phyloP scores from a whole-genome alignment of 805 yeast genomes.

The Saturnispora dispora region DNA sequence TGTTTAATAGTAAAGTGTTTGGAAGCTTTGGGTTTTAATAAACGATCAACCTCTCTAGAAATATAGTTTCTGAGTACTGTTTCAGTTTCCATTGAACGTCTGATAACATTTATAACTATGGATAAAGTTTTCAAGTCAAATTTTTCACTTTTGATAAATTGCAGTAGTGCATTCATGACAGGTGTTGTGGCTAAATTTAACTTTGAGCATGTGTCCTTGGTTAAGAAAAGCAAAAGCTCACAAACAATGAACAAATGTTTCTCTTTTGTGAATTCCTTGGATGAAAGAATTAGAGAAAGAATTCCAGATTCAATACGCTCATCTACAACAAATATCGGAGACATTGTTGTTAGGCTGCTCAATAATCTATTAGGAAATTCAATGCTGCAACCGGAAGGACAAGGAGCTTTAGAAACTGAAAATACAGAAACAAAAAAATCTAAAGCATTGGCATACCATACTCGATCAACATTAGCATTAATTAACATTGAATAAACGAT shows the following conservation, averaged over 20 bases:
- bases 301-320: constrained; percentile 24
- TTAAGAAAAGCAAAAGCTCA: constrained; percentile 45
- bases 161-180: constrained; percentile 39
- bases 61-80: constrained; percentile 42
- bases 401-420: constrained; percentile 43
- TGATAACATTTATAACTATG: constrained; percentile 43
- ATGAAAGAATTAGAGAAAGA: constrained; percentile 34
- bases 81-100: constrained; percentile 63
- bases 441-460: constrained; percentile 55
- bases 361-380: constrained; percentile 11
- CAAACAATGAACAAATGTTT: constrained; percentile 45
- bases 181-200: neutral
- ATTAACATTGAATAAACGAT: neutral
- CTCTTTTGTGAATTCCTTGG: constrained; percentile 33
- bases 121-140: constrained; percentile 35
- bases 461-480: constrained; percentile 31
- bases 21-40: constrained; percentile 24
- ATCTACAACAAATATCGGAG: constrained; percentile 18
- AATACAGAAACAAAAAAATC: constrained; percentile 47
- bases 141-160: constrained; percentile 29
- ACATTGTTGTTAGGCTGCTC: constrained; percentile 9
- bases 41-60: constrained; percentile 39
- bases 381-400: constrained; percentile 33
- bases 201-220: constrained; percentile 17
- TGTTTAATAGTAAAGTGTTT: constrained; percentile 9